These are phyloP conservation scores for Solanum chaucha DNA, from an alignment of 257 asterid genomes.

Conservation along the genomic window DNA sequence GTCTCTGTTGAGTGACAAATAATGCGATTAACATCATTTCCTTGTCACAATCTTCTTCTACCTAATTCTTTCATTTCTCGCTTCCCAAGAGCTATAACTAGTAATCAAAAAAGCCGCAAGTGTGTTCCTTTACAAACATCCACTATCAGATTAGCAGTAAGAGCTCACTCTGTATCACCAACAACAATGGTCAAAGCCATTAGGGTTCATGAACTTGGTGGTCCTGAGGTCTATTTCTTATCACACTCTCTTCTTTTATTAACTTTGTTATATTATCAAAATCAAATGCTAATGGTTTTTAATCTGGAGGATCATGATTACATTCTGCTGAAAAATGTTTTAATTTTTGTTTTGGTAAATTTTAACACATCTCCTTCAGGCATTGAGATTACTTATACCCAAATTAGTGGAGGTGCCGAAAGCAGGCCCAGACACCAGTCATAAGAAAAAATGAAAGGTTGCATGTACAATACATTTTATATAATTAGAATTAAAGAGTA, in stretches of 20 bases:
- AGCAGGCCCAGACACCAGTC: too few species aligned
- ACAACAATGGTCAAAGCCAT: conserved; percentile 68
- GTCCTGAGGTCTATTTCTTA: conserved; percentile 41
- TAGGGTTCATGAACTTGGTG: conserved; percentile 62
- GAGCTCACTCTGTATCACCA: conserved; percentile 11
- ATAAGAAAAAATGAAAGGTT: background rate
- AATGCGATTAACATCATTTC: background rate
- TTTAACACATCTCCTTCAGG: too few species aligned
- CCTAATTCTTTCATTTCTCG: background rate
- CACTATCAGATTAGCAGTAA: background rate
- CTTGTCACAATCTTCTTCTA: background rate
- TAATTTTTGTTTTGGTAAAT: too few species aligned
- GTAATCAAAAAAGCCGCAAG: background rate
- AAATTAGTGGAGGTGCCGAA: too few species aligned
- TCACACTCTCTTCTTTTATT: background rate
- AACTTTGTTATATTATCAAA: background rate
- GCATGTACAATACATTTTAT: background rate
- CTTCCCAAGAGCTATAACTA: background rate
- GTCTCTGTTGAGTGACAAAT: background rate
- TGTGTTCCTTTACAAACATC: background rate
- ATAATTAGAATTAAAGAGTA: background rate
- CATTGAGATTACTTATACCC: too few species aligned
- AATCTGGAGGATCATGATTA: background rate
- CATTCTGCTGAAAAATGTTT: background rate
- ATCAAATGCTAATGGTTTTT: background rate